Evolutionary conservation across 2,329 filamentous ascomycete species (phyloP).

Genomic region (Sclerotinia trifoliorum): DNA sequence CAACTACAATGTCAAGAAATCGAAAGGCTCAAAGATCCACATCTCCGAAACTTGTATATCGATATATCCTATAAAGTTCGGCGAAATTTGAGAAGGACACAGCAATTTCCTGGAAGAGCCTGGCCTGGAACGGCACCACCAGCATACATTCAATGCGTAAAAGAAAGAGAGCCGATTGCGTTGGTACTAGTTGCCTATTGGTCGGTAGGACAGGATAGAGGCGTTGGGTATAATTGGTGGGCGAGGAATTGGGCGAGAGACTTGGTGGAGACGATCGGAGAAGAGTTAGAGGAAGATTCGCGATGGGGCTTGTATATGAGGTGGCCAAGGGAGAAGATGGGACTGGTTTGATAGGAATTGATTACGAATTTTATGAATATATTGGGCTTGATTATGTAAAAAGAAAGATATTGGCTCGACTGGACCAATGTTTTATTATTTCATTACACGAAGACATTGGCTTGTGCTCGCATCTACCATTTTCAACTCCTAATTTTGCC

Average conservation of each 20-base stretch:
- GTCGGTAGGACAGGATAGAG: slow-evolving; percentile 17
- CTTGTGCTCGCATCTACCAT: no score
- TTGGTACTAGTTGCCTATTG: slow-evolving; percentile 17
- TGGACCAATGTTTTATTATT: no score
- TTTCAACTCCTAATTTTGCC: no score
- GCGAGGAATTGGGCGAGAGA: slow-evolving; percentile 13
- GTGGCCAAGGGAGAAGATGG: slow-evolving; percentile 15
- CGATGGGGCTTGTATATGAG: slow-evolving; percentile 11
- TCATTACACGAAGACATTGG: no score
- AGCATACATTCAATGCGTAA: slow-evolving; percentile 13
- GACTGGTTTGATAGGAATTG: background rate
- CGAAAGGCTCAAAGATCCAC: background rate
- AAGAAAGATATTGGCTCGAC: background rate
- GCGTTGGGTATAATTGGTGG: slow-evolving; percentile 21
- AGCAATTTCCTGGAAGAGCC: background rate
- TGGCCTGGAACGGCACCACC: slow-evolving; percentile 10
- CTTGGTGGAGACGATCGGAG: slow-evolving; percentile 4
- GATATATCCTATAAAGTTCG: slow-evolving; percentile 1
- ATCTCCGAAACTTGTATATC: slow-evolving; percentile 1
- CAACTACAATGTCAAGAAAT: slow-evolving; percentile 1
- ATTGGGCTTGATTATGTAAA: background rate
- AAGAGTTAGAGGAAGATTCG: background rate
- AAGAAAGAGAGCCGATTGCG: slow-evolving; percentile 14
- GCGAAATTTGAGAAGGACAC: slow-evolving; percentile 10
- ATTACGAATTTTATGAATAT: background rate